A percentile compares a stretch with the other conserved stretches of the same genome.
Evolutionary conservation across 176 grass and related monocot species (phyloP).

Genomic region (Eremochloa ophiuroides): DNA sequence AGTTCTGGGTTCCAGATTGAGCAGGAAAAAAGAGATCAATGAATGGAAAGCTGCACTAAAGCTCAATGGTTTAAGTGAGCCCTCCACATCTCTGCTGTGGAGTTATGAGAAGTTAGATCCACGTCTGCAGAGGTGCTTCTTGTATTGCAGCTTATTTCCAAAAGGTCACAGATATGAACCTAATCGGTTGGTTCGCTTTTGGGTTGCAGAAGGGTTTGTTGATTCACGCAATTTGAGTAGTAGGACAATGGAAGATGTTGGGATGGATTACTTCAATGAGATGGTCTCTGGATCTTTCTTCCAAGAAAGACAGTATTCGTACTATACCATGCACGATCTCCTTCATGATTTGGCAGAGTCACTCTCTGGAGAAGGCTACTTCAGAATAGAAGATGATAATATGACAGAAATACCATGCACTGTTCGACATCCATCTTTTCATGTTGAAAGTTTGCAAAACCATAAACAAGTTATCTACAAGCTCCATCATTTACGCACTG

Average conservation of each 20-base stretch:
- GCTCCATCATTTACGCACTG: neutral
- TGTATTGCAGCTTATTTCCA: constrained; percentile 16
- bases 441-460: neutral
- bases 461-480: neutral
- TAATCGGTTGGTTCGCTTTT: neutral
- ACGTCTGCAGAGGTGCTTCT: neutral
- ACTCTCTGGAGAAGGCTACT: neutral
- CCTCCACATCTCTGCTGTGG: neutral
- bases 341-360: constrained; percentile 6
- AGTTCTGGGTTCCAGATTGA: neutral
- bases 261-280: neutral
- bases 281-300: neutral
- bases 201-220: neutral
- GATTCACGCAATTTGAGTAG: neutral
- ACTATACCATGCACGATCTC: neutral
- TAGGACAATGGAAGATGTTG: neutral
- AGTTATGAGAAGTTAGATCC: constrained; percentile 27
- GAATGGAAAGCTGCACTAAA: neutral
- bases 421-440: neutral
- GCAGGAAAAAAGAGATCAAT: neutral
- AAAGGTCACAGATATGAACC: neutral
- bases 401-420: neutral
- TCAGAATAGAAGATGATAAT: constrained; percentile 14
- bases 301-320: neutral
- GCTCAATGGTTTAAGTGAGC: neutral